Evolutionary conservation across 2,329 filamentous ascomycete genomes (phyloP), one percentile per base, ranked within the genome.

Genomic region (Penicillium sp.): DNA sequence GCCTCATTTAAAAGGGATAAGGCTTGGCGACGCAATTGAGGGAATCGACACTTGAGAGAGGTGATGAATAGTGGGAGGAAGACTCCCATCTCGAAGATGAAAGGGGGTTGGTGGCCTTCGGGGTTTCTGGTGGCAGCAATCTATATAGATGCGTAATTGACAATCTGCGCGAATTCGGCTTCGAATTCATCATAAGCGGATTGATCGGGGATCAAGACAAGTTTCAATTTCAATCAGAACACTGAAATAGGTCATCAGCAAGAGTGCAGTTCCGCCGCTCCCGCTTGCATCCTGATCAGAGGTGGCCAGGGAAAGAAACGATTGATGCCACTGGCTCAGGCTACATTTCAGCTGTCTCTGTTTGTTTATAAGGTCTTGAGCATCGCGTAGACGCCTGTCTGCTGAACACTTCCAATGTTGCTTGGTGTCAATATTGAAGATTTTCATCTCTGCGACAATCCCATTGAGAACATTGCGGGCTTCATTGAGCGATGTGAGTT

Each of bases 21-120:
- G 5, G 58, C 61, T 14, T 44, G 53, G 14, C 60, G 56, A 23
- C 60, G 61, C 8, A 59, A 6, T n/a, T 49, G 31, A 23, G 60
- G 60, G 12, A 52, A 49, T 2, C 55, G 55, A 23, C 56, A 62
- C 33, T 61, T 62, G 12, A 62, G 58, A 2, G 54, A 56, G 5
- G 61, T 59, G 27, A 64, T 61, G 25, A 62, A 62, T 7, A 59
- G 58, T 11, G 61, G 60, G 18, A 64, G 58, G 23, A 62, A 64
- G 3, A 64, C 53, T 5, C 61, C 59, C 46, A 55, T 58, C 35
- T 64, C 61, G 11, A 64, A 62, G 46, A 49, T 58, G 41, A 64
- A 61, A 2, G 50, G 49, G 2, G 60, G 61, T 22, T 64, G 61
- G 26, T 52, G 47, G 12, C 56, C 61, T 29, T 61, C 54, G 3